Evolutionary conservation across 345 rosid species (phyloP), one percentile per base, ranked within the genome.

Genomic region (Linum tenue): DNA sequence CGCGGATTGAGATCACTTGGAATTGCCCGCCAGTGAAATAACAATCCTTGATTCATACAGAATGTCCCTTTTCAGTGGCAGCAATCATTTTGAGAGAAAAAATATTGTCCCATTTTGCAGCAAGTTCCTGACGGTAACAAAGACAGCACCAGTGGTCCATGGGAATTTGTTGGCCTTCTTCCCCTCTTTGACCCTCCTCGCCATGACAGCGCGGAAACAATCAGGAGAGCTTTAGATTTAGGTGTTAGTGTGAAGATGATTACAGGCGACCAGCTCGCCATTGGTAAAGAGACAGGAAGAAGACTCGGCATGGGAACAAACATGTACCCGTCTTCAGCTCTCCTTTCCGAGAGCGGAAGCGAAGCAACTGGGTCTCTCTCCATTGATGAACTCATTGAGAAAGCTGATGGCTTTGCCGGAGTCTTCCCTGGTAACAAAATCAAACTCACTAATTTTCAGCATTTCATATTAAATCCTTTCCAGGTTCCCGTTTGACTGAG

Each of bases 161-260:
- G 90, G 95, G 82, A 87, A 22, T 85, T 85, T 60, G 80, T 82
- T 12, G 95, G 85, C n/a, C 86, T 83, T 67, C 82, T 87, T 61
- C 85, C 95, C 73, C 80, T 85, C 39, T 85, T 87, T 58, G 85
- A 87, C 69, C 88, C 85, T 70, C 86, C 88, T 22, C 79, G 77
- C 8, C 85, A 79, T 42, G 83, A 82, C 69, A 82, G 83, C 71
- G 80, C 86, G 31, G 83, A 84, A 68, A 86, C 89, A 5, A 83
- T 85, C 48, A 80, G 83, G 56, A 55, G 85, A 65, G 88, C 90
- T 38, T 78, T 81, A 68, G 80, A 78, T 61, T 85, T 85, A 50
- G 85, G 90, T n/a, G 84, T 87, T 17, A 83, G 81, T 62, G 88
- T 85, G 70, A 83, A 85, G 68, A 87, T 87, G 88, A 83, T 85